Percentiles rank a stretch among this genome's conserved stretches.
Evolutionary conservation across 768 basidiomycete genomes (phyloP).

Genomic region (Crucibulum laeve): DNA sequence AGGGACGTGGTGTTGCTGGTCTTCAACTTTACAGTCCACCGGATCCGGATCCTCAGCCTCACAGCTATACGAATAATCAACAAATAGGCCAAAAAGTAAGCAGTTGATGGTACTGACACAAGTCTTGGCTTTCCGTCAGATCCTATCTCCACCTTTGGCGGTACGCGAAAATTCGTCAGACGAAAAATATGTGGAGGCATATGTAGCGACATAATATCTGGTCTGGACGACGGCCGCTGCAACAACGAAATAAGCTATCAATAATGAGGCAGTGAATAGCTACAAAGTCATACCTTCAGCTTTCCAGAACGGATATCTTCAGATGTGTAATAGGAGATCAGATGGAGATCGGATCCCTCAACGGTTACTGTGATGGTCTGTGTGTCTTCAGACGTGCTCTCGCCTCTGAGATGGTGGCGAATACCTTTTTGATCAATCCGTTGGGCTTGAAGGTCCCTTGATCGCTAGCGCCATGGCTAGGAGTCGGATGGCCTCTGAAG

Average conservation of each 20-base stretch:
- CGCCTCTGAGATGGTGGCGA: constrained; percentile 4
- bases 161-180: constrained; percentile 77
- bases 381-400: not conserved
- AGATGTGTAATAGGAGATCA: constrained; percentile 80
- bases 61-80: constrained; percentile 17
- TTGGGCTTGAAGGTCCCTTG: constrained; percentile 62
- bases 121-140: constrained; percentile 65
- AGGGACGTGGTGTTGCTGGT: constrained; percentile 35
- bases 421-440: constrained; percentile 81
- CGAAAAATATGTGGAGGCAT: constrained; percentile 79
- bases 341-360: constrained; percentile 75
- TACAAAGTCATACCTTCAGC: constrained; percentile 38
- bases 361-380: constrained; percentile 86
- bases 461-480: constrained; percentile 29
- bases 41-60: constrained; percentile 42
- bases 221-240: constrained; percentile 61
- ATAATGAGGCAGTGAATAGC: constrained; percentile 1
- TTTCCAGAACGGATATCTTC: constrained; percentile 71
- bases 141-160: constrained; percentile 73
- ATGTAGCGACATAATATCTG: constrained; percentile 67
- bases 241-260: constrained; percentile 5
- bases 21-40: constrained; percentile 46
- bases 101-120: constrained; percentile 41
- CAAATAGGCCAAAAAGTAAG: constrained; percentile 10
- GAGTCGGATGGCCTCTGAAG: constrained; percentile 25